Base-by-base conservation (phyloP, 768 basidiomycete species). In the Lactifluus rugatus region DNA sequence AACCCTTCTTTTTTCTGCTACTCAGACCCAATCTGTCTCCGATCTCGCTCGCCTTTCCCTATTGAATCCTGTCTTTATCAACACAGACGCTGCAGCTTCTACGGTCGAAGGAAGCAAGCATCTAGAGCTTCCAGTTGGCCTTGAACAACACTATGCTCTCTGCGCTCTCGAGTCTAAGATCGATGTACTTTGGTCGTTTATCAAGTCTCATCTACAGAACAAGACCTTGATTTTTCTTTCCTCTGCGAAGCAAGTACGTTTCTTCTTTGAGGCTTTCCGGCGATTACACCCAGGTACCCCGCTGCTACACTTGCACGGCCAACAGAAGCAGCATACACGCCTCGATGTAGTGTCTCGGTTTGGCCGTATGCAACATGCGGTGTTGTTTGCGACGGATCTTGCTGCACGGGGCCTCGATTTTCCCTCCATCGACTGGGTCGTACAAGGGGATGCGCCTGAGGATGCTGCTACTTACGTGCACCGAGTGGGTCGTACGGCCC, bases 391-490 rank as follows among this genome's bases (percentile, higher is more conserved):
- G 17, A 99, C 95, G 11, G 95, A 99, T 68, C 87, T 99, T 59
- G 95, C 95, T 36, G 92, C 95, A 5, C 84, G 95, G 57, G 95
- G 95, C 1, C 76, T 98, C 56, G 95, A 99, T 72, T 99, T 99
- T 72, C 95, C 96, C 4, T 80, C 89, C 0, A 85, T 99, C 21
- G 91, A 96, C 70, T 98, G 95, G 95, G 95, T 99, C 1, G 68
- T 99, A 28, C 95, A 99, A 69, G 74, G 93, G 13, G 95, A 99
- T 70, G 91, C 90, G 2, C 95, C 95, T 0, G 95, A 99, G 72
- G 95, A 99, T 66, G 92, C 87, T 5, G 93, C 96, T 48, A 99
- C 93, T 11, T 97, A 99, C 70, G 92, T 99, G 41, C 95, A 99
- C 69, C 84, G 95, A 31, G 94, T 99, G 2, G 95, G 95, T 0